Base-by-base conservation (phyloP, 78 protist species). In the Mastigamoeba balamuthi region DNA sequence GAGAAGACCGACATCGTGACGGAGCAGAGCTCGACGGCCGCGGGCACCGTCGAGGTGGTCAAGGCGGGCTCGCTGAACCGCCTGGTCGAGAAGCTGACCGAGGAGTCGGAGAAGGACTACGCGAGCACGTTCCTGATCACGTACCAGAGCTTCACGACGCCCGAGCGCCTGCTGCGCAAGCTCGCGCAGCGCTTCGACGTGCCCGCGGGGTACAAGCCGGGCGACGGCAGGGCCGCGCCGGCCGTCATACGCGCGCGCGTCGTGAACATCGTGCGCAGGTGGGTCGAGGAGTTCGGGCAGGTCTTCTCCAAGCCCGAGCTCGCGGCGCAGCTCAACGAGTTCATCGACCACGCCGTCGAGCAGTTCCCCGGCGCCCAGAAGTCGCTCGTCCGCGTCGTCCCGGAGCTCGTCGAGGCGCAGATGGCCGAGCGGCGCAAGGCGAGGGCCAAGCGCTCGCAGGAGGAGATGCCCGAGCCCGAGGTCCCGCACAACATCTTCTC, bases 401-500 rank as follows among this genome's bases (percentile, higher is more conserved):
- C n/a, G n/a, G n/a, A n/a, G n/a, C n/a, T n/a, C n/a, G n/a, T n/a
- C n/a, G n/a, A n/a, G n/a, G n/a, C n/a, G n/a, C n/a, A n/a, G n/a
- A n/a, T n/a, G n/a, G n/a, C n/a, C n/a, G n/a, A n/a, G n/a, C n/a
- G n/a, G n/a, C n/a, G n/a, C n/a, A n/a, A n/a, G n/a, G n/a, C n/a
- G n/a, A n/a, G n/a, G n/a, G n/a, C n/a, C n/a, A n/a, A n/a, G n/a
- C n/a, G n/a, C n/a, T n/a, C n/a, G n/a, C n/a, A n/a, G n/a, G n/a
- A n/a, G n/a, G n/a, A n/a, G n/a, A n/a, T n/a, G 71, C 88, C 88
- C 0, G 88, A 77, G 67, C 88, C 88, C 38, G 66, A 80, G 65
- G 82, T 85, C 41, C 89, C 89, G 65, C 76, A 70, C 58, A 85
- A 85, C 42, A 80, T 85, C 52, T 85, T 83, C 83, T 80, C 86